Conservation (phyloP, 352 stramenopile species). For the Pythium guiyangense region DNA sequence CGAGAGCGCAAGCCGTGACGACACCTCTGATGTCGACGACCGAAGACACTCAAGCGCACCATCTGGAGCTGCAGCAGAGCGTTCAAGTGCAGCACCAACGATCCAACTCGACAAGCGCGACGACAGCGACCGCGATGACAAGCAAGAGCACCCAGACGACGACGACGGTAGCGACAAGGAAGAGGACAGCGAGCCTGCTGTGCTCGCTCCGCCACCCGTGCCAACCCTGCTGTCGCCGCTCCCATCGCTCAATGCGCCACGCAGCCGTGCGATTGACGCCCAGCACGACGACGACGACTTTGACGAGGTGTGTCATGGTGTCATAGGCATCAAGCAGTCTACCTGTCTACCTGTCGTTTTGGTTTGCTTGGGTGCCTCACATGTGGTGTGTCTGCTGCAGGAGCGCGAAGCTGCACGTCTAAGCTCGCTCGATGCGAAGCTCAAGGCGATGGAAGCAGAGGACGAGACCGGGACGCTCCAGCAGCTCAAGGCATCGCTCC, state of each 20-base stretch:
- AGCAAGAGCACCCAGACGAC: constrained; percentile 3
- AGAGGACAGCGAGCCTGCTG: constrained; percentile 16
- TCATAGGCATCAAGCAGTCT: not conserved
- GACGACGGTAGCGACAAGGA: constrained; percentile 12
- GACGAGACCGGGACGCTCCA: constrained; percentile 76
- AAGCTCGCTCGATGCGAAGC: constrained; percentile 60
- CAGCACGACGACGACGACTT: constrained; percentile 45
- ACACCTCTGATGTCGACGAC: constrained; percentile 9
- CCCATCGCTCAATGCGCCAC: constrained; percentile 11
- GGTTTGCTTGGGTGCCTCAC: not conserved
- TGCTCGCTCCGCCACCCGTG: constrained; percentile 21
- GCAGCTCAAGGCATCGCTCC: constrained; percentile 67
- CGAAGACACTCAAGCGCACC: not conserved
- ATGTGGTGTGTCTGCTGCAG: constrained; percentile 5
- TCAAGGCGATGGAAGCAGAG: constrained; percentile 83
- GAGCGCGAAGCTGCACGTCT: constrained; percentile 55
- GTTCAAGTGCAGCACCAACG: not conserved
- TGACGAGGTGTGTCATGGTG: constrained; percentile 32
- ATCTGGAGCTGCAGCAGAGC: not conserved
- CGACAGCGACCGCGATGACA: constrained; percentile 11
- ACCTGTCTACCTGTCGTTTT: not conserved
- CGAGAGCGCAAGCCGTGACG: constrained; percentile 22
- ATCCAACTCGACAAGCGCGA: constrained; percentile 5
- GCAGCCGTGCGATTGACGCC: not conserved
- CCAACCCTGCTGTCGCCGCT: constrained; percentile 19